Evolutionary conservation across 495 filamentous ascomycete species (phyloP), one percentile per base, ranked within the genome.

Genomic region (Daldinia grandis): DNA sequence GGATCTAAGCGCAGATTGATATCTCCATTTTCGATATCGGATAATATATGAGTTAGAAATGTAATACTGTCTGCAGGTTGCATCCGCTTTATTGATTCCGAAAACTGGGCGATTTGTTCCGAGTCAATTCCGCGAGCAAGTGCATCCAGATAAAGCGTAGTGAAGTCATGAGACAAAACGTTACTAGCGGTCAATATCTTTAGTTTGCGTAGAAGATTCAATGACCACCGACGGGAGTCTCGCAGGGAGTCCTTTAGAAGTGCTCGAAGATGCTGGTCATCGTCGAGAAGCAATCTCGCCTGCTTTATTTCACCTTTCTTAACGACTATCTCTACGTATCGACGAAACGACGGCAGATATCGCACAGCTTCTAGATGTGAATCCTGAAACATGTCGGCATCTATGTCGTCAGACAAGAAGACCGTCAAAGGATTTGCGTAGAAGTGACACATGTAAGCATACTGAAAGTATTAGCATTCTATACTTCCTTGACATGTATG

Each of bases 361-460:
- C 94, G 86, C 27, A 94, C 80, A 19, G 92, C 91, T 73, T 97
- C 89, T 49, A 90, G 83, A 65, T 95, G 89, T 31, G 90, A 84
- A 7, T 78, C 71, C 54, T 87, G 81, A 21, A 88, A 54, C 0
- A 85, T 64, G 2, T 83, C 68, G 6, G 77, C 42, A 8, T 76
- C 67, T 30, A 64, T 69, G n/a, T 74, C 66, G n/a, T 79, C 76
- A 3, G 80, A 78, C 17, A 87, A 82, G 37, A 97, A 81, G 17
- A 93, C 79, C 47, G 92, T 91, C n/a, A 97, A 80, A 0, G 92
- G 87, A 76, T 98, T 97, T 42, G 92, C 92, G 75, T 95, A 98
- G 77, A 97, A 98, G 77, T 97, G 93, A 30, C 91, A 93, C 95
- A 99, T 98, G 71, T 95, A 95, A 14, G 90, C 88, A 79, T 98